These are phyloP conservation scores for Leptoxyphium fumago DNA, from an alignment of 2,329 filamentous ascomycete genomes.

Conservation along the genomic window DNA sequence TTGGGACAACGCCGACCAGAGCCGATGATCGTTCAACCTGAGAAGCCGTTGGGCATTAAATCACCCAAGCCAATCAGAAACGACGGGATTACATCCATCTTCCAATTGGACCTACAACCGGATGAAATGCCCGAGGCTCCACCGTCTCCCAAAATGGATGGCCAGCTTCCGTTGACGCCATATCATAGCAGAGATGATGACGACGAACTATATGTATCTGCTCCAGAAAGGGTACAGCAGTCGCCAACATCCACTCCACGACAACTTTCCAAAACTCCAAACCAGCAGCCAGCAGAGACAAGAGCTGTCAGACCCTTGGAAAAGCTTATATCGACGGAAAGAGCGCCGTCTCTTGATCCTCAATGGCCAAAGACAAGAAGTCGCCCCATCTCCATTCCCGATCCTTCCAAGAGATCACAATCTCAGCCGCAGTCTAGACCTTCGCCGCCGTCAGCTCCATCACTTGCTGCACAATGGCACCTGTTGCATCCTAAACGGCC, in stretches of 20 bases:
- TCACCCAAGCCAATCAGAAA: slow-evolving; percentile 27
- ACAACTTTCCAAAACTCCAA: background rate
- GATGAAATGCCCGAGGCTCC: background rate
- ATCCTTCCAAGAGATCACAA: background rate
- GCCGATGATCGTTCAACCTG: slow-evolving; percentile 10
- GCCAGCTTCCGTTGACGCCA: background rate
- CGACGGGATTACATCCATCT: slow-evolving; percentile 17
- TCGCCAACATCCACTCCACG: slow-evolving; percentile 1
- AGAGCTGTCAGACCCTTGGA: no score
- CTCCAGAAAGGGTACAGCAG: slow-evolving; percentile 8
- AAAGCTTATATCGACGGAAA: no score
- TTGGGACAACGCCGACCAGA: slow-evolving; percentile 7
- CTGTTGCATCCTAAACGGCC: slow-evolving; percentile 22
- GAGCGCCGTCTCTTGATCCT: no score
- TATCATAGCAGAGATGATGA: slow-evolving; percentile 1
- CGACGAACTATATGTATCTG: slow-evolving; percentile 8
- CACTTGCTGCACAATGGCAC: slow-evolving; percentile 19
- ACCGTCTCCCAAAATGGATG: background rate
- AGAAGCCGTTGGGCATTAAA: slow-evolving; percentile 18
- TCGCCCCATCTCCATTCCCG: background rate
- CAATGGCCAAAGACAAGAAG: background rate
- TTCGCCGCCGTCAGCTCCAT: slow-evolving; percentile 1
- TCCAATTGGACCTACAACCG: slow-evolving; percentile 15
- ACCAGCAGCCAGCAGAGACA: no score
- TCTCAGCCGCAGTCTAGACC: background rate